Evolutionary conservation across 2,329 filamentous ascomycete genomes (phyloP).

Genomic region (Nannizziopsis arthrosporioides): DNA sequence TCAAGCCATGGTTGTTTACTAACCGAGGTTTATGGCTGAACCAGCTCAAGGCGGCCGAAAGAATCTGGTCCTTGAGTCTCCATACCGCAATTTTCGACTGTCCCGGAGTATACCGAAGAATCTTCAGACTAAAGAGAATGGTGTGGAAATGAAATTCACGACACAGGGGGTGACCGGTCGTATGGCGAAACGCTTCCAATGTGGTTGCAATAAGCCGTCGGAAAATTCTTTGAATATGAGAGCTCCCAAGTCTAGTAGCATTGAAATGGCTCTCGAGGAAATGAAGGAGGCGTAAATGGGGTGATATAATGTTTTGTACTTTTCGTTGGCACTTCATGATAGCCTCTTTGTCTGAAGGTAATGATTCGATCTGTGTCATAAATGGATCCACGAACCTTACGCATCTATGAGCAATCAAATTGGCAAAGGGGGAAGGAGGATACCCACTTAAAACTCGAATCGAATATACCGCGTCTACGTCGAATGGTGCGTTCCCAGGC

Average conservation of each 20-base stretch:
- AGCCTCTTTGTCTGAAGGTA: constrained; percentile 69
- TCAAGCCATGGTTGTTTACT: constrained; percentile 10
- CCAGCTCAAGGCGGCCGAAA: constrained; percentile 81
- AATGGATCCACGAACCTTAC: constrained; percentile 68
- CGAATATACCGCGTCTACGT: constrained; percentile 70
- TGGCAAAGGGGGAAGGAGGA: background rate
- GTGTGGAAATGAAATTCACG: constrained; percentile 87
- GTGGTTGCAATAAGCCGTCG: constrained; percentile 69
- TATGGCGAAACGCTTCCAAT: constrained; percentile 58
- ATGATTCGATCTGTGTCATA: constrained; percentile 81
- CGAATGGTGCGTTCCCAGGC: constrained; percentile 82
- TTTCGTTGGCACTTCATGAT: constrained; percentile 64
- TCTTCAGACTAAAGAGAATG: constrained; percentile 66
- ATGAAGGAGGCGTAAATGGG: constrained; percentile 73
- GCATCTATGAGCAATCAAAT: background rate
- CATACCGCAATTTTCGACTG: constrained; percentile 57
- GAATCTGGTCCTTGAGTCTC: constrained; percentile 75
- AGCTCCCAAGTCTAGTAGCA: constrained; percentile 72
- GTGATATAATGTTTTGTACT: constrained; percentile 71
- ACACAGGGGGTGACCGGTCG: constrained; percentile 70
- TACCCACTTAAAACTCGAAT: constrained; percentile 48
- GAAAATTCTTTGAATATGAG: constrained; percentile 71
- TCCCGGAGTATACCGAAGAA: constrained; percentile 59
- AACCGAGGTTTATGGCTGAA: constrained; percentile 64
- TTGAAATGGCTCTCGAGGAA: constrained; percentile 94